Conservation (phyloP, 257 asterid species). For the Mitragyna speciosa region DNA sequence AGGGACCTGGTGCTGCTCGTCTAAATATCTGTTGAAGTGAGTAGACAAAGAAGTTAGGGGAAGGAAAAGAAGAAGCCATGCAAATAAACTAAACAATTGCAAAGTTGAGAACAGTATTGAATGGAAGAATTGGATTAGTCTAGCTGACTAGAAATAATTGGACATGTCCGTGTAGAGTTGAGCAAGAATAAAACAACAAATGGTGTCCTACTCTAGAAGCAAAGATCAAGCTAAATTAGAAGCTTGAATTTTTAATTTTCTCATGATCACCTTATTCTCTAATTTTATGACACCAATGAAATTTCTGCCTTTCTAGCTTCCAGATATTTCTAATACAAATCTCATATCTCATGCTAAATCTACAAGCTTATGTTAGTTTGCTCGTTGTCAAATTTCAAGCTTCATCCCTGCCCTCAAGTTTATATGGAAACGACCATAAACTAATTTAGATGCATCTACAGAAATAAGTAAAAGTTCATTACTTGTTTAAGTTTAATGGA, state of each 20-base stretch:
- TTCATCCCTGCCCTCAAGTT: not conserved
- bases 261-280: not conserved
- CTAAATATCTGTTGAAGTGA: slow-evolving; percentile 22
- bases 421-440: not conserved
- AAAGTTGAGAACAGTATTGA: not conserved
- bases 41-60: slow-evolving; percentile 17
- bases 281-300: not conserved
- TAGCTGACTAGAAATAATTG: not conserved
- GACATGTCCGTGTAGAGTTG: not conserved
- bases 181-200: not conserved
- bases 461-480: not conserved
- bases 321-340: not conserved
- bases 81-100: not conserved
- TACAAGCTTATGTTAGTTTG: not conserved
- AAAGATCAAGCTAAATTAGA: not conserved
- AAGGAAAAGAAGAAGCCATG: slow-evolving; percentile 5
- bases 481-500: not conserved
- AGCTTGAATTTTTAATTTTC: not conserved
- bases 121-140: not conserved
- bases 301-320: not conserved
- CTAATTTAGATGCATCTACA: not conserved
- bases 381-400: no score
- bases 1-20: slow-evolving; percentile 25
- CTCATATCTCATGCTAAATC: not conserved
- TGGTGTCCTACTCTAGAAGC: not conserved